phyloP scores from a whole-genome alignment of 2,329 filamentous ascomycete species.

The Fusarium lyarnte region DNA sequence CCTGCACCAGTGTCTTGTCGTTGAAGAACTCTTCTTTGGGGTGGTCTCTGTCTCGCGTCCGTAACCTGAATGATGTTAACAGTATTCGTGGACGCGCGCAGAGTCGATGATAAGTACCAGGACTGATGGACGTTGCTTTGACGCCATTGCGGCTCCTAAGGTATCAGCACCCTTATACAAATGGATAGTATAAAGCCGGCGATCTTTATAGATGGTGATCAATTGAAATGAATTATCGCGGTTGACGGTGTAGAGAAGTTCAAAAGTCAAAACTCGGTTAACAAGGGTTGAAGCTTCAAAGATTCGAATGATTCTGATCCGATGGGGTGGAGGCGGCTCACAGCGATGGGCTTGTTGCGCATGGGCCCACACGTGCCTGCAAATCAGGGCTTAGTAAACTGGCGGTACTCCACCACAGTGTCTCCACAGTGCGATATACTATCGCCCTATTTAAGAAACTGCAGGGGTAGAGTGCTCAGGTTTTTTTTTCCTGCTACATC shows the following conservation, averaged over 20 bases:
- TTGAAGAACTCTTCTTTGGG: constrained; percentile 46
- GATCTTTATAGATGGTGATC: background rate
- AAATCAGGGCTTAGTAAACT: too few relatives aligned
- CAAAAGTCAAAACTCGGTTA: background rate
- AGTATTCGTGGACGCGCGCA: constrained; percentile 14
- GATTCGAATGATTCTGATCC: constrained; percentile 35
- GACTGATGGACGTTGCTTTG: constrained; percentile 67
- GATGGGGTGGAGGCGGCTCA: constrained; percentile 4
- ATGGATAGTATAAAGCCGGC: background rate
- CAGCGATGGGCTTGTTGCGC: too few relatives aligned
- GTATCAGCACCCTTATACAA: background rate
- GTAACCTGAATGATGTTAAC: constrained; percentile 47
- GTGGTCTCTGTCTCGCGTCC: constrained; percentile 51
- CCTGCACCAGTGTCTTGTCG: constrained; percentile 48
- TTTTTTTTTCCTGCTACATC: too few relatives aligned
- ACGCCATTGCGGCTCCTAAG: constrained; percentile 49
- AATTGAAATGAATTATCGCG: constrained; percentile 4
- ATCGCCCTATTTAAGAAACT: too few relatives aligned
- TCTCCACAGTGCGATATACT: too few relatives aligned
- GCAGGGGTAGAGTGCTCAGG: too few relatives aligned
- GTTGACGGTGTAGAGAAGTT: constrained; percentile 1
- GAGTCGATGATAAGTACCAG: constrained; percentile 57
- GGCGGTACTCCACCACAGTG: too few relatives aligned
- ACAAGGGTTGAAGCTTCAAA: constrained; percentile 22
- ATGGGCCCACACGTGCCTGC: too few relatives aligned